These are phyloP conservation scores for Escovopsis sp. DNA, from an alignment of 2,329 filamentous ascomycete species.

Conservation along the genomic window DNA sequence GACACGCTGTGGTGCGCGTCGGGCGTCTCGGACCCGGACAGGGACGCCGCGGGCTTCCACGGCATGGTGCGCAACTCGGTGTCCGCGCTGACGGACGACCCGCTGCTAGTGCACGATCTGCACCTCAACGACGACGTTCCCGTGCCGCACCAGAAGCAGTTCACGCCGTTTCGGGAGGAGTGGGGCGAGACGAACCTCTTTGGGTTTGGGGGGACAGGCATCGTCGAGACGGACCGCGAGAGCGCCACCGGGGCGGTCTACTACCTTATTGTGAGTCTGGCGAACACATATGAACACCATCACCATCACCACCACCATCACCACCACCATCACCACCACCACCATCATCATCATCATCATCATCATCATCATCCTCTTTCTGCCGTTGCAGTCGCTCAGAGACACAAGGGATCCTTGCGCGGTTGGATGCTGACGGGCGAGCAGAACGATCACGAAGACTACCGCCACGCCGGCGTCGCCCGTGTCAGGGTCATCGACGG, in stretches of 20 bases:
- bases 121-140: slow-evolving; percentile 18
- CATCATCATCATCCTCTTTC: not conserved
- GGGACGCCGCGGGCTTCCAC: slow-evolving; percentile 20
- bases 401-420: not conserved
- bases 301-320: no score
- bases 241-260: slow-evolving; percentile 18
- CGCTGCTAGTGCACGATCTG: slow-evolving; percentile 21
- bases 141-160: slow-evolving; percentile 18
- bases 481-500: slow-evolving; percentile 19
- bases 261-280: slow-evolving; percentile 20
- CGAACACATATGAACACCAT: no score
- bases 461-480: slow-evolving; percentile 22
- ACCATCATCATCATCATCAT: no score
- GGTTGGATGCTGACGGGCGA: not conserved
- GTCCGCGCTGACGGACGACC: slow-evolving; percentile 19
- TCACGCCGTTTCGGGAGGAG: slow-evolving; percentile 20
- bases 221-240: slow-evolving; percentile 19
- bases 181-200: slow-evolving; percentile 22
- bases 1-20: slow-evolving; percentile 18
- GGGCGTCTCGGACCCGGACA: slow-evolving; percentile 17
- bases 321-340: no score
- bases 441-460: slow-evolving; percentile 19
- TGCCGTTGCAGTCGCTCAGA: not conserved
- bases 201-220: slow-evolving; percentile 25
- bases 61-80: slow-evolving; percentile 25